Base-by-base conservation (phyloP, 331 rosid genomes). In the Rosa hybrid region DNA sequence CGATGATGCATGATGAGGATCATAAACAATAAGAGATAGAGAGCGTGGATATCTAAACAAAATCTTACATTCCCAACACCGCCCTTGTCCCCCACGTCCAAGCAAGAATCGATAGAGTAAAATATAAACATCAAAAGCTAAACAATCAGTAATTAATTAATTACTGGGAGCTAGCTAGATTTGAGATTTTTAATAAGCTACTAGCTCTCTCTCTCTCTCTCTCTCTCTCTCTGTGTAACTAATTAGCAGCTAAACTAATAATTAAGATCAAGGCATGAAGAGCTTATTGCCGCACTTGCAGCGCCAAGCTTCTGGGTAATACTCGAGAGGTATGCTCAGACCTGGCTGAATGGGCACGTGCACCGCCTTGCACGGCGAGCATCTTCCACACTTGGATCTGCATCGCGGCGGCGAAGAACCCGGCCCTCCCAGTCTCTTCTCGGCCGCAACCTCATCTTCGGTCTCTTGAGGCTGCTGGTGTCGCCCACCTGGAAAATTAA, bases 261-360 rank as follows among this genome's bases (percentile, higher is more conserved):
- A 77, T 1, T 8, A 48, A 10, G 25, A 62, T 54, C 80, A 94
- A 50, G 99, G 99, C 91, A 87, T 89, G 65, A 83, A 95, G 81
- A 93, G 90, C 83, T 89, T 86, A 81, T 88, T 87, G 77, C 96
- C 96, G 76, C 99, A 95, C 86, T 93, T 90, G 92, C 99, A 95
- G 23, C 99, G 92, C 99, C 99, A 95, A 44, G 97, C 98, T 89
- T 95, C 98, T 0, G 99, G 99, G 72, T 95, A 90, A 74, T 95
- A 95, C 87, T 95, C 98, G 8, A 91, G 90, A 1, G 97, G 90
- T 17, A 86, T 79, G 62, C 84, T 88, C 68, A 88, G n/a, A 48
- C 97, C 98, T 8, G 98, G 97, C 20, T 89, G 93, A 49, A 95
- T 87, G 63, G 98, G 89, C 44, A 91, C 94, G 78, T 89, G 99